These are phyloP conservation scores for Volutella citrinella DNA, from an alignment of 2,329 filamentous ascomycete species.

Conservation along the genomic window DNA sequence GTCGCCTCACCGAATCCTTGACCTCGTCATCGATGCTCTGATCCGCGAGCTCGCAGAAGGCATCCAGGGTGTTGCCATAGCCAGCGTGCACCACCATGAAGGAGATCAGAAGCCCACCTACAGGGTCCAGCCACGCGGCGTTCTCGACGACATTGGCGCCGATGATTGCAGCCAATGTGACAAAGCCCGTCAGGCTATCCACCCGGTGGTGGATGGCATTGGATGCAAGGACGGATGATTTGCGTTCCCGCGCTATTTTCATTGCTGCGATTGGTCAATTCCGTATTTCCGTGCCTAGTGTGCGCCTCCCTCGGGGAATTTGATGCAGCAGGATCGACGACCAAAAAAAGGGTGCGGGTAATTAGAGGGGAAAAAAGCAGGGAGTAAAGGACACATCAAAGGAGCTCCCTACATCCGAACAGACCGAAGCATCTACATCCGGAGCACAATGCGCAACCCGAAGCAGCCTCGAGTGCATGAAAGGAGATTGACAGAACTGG, in stretches of 20 bases:
- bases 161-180: slow-evolving; percentile 84
- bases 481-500: no score
- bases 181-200: slow-evolving; percentile 91
- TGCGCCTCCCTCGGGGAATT: no score
- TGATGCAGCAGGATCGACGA: no score
- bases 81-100: slow-evolving; percentile 91
- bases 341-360: no score
- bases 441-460: no score
- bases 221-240: slow-evolving; percentile 91
- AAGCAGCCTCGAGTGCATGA: no score
- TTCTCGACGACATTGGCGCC: slow-evolving; percentile 83
- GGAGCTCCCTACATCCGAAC: no score
- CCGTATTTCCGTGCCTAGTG: no score
- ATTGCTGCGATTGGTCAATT: slow-evolving; percentile 60
- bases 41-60: slow-evolving; percentile 88
- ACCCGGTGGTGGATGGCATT: slow-evolving; percentile 96
- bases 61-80: slow-evolving; percentile 76
- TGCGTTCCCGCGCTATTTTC: slow-evolving; percentile 91
- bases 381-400: no score
- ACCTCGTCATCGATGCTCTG: slow-evolving; percentile 83
- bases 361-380: neutral
- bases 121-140: slow-evolving; percentile 89
- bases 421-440: no score
- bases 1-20: slow-evolving; percentile 66
- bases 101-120: slow-evolving; percentile 89